Evolutionary conservation across 2,329 filamentous ascomycete genomes (phyloP).

Genomic region (Ophiocordyceps camponoti-saundersi): DNA sequence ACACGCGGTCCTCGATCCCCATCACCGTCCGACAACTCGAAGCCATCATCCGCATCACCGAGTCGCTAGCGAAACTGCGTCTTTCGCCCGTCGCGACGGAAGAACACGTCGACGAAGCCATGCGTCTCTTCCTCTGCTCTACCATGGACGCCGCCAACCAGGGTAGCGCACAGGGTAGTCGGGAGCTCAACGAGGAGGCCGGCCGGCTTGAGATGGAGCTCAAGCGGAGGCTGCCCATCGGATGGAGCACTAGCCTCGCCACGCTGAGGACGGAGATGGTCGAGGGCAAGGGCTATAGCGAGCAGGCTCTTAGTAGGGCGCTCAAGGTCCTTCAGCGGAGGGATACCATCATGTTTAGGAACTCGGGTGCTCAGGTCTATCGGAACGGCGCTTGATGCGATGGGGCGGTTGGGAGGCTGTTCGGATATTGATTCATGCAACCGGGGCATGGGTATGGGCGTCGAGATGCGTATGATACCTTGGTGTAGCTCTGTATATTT

Average conservation of each 20-base stretch:
- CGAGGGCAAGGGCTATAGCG: conserved; percentile 76
- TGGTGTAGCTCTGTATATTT: not conserved
- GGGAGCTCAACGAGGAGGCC: conserved; percentile 83
- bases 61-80: conserved; percentile 82
- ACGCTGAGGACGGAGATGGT: conserved; percentile 83
- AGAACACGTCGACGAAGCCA: conserved; percentile 89
- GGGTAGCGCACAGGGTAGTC: conserved; percentile 65
- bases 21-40: conserved; percentile 96
- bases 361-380: conserved; percentile 60
- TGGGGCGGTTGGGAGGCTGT: not conserved
- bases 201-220: conserved; percentile 78
- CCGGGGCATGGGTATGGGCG: not conserved
- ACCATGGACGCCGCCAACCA: conserved; percentile 98
- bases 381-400: conserved; percentile 44
- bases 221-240: conserved; percentile 73
- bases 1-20: conserved; percentile 81
- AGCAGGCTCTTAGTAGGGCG: conserved; percentile 70
- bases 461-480: not conserved
- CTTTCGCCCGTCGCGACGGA: conserved; percentile 78
- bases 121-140: conserved; percentile 84
- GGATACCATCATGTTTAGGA: conserved; percentile 70
- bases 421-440: not conserved
- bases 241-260: conserved; percentile 83
- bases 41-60: conserved; percentile 91
- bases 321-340: conserved; percentile 73